Conservation (phyloP, 768 basidiomycete genomes). For the Sarcodon aspratus region DNA sequence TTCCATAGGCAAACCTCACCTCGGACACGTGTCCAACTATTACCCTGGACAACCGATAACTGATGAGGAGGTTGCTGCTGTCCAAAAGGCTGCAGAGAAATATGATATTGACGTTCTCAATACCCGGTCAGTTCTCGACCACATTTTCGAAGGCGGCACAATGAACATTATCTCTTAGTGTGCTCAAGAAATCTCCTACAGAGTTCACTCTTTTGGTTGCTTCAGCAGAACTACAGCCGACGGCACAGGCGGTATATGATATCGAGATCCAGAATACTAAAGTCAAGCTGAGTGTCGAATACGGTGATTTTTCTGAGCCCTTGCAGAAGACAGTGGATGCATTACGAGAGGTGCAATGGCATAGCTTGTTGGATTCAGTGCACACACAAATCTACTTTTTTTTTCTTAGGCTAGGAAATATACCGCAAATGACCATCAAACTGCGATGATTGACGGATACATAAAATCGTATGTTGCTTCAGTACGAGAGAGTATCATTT, state of each 20-base stretch:
- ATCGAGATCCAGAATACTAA: constrained; percentile 28
- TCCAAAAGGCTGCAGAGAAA: constrained; percentile 69
- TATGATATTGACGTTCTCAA: constrained; percentile 70
- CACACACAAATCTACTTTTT: neutral
- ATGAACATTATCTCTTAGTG: constrained; percentile 25
- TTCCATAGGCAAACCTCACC: constrained; percentile 68
- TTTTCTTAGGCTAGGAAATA: constrained; percentile 54
- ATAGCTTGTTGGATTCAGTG: neutral
- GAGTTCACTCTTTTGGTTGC: constrained; percentile 70
- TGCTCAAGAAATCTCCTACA: constrained; percentile 52
- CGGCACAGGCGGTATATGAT: constrained; percentile 25
- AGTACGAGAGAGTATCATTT: neutral
- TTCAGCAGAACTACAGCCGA: constrained; percentile 37
- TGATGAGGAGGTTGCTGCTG: constrained; percentile 68
- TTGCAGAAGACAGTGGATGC: constrained; percentile 43
- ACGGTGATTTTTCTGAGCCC: constrained; percentile 60
- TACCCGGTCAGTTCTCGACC: constrained; percentile 43
- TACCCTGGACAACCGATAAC: constrained; percentile 65
- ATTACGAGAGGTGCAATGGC: constrained; percentile 39
- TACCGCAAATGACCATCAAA: constrained; percentile 62
- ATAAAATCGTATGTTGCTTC: constrained; percentile 50
- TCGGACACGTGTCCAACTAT: constrained; percentile 78
- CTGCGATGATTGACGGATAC: constrained; percentile 65
- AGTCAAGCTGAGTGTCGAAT: constrained; percentile 51
- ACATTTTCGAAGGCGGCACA: neutral